Evolutionary conservation across 2,329 filamentous ascomycete genomes (phyloP).

Genomic region (Neofusicoccum laricinum): DNA sequence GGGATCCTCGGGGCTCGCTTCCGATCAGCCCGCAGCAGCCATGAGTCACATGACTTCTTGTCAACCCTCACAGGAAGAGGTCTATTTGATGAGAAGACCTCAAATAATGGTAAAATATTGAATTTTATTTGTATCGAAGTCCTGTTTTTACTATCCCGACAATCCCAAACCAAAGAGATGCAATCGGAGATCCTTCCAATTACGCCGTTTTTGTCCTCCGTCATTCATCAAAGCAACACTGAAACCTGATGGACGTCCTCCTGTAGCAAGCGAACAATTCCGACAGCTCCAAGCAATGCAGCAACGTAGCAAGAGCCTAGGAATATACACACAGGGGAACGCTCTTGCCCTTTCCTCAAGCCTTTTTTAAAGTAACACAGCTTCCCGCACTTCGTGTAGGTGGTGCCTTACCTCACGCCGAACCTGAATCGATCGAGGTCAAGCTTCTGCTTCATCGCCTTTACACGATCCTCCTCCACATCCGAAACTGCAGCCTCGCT

Average conservation of each 20-base stretch:
- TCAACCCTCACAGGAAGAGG: background rate
- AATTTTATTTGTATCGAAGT: too few relatives aligned
- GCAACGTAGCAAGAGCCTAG: background rate
- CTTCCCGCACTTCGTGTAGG: background rate
- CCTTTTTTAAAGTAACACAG: background rate
- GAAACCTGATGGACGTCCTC: background rate
- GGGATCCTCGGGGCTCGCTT: background rate
- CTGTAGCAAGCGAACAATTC: background rate
- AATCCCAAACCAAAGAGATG: background rate
- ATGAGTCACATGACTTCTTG: background rate
- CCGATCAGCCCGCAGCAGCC: background rate
- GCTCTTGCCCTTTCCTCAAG: background rate
- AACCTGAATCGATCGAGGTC: conserved; percentile 9
- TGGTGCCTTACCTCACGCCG: background rate
- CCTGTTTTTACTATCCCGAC: too few relatives aligned
- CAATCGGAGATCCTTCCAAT: background rate
- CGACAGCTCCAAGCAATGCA: background rate
- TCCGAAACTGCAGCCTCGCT: conserved; percentile 22
- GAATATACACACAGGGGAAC: background rate
- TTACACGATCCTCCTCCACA: background rate
- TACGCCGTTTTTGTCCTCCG: background rate
- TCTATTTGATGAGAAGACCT: background rate
- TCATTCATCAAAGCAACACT: background rate
- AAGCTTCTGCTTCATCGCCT: background rate
- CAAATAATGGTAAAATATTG: too few relatives aligned